Evolutionary conservation across 2,329 filamentous ascomycete genomes (phyloP).

Genomic region (Huntiella bhutanensis): DNA sequence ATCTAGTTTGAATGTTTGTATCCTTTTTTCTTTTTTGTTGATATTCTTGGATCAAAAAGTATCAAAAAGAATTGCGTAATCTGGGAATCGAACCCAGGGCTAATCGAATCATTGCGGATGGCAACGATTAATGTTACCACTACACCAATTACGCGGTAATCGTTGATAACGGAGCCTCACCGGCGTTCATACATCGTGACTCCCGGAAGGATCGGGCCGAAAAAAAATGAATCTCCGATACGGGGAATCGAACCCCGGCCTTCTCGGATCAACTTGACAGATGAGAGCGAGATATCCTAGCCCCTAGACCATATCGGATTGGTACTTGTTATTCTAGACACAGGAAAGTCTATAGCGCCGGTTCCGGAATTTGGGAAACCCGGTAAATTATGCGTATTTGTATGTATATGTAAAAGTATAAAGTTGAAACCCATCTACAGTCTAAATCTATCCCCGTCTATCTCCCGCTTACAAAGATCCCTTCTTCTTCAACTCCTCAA

Average conservation of each 20-base stretch:
- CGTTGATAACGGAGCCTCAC: too few species aligned
- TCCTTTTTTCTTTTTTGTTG: neutral
- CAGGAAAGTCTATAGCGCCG: too few species aligned
- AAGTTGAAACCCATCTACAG: too few species aligned
- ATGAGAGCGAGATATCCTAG: too few species aligned
- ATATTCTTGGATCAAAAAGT: neutral
- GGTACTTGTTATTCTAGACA: too few species aligned
- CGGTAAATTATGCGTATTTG: too few species aligned
- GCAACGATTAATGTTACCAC: slow-evolving; percentile 1
- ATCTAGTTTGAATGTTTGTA: neutral
- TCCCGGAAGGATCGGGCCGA: too few species aligned
- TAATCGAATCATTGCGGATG: slow-evolving; percentile 1
- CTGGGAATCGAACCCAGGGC: slow-evolving; percentile 1
- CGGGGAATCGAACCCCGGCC: slow-evolving; percentile 15
- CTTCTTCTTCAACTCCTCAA: slow-evolving; percentile 28
- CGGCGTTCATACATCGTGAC: too few species aligned
- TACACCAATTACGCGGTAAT: neutral
- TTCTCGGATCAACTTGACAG: slow-evolving; percentile 9
- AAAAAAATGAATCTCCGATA: slow-evolving; percentile 10
- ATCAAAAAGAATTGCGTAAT: neutral
- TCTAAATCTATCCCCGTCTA: too few species aligned
- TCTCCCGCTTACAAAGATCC: slow-evolving; percentile 20
- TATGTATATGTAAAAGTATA: too few species aligned
- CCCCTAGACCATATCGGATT: too few species aligned
- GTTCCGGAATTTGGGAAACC: slow-evolving; percentile 2